phyloP scores from a whole-genome alignment of 139 green algal genomes.

The Ostreobium quekettii region DNA sequence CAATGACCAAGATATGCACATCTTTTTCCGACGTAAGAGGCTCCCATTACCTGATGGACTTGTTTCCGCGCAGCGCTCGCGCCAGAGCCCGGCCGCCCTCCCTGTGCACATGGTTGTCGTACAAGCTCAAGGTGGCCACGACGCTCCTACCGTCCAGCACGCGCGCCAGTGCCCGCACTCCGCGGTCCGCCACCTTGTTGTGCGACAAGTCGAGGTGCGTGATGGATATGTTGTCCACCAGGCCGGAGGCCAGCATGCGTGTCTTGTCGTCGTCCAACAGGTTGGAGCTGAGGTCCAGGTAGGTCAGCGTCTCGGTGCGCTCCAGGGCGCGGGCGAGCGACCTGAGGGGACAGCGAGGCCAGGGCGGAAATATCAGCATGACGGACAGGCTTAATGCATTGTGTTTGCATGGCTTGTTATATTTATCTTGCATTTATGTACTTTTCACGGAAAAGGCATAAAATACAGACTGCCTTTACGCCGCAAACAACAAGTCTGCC shows the following conservation, averaged over 20 bases:
- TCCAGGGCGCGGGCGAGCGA: conserved; percentile 23
- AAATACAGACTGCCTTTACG: no score
- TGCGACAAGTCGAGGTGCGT: conserved; percentile 72
- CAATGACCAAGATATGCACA: conserved; percentile 8
- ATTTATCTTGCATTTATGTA: no score
- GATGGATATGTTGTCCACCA: conserved; percentile 72
- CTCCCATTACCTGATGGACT: conserved; percentile 20
- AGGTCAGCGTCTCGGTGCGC: conserved; percentile 39
- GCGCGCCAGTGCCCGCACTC: conserved; percentile 63
- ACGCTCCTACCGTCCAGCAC: conserved; percentile 51
- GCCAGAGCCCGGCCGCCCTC: conserved; percentile 63
- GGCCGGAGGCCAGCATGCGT: conserved; percentile 58
- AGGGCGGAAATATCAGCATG: no score
- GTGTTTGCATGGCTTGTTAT: no score
- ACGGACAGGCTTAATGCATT: no score
- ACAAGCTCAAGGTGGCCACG: conserved; percentile 52
- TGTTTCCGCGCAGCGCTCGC: conserved; percentile 45
- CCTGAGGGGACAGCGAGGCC: no score
- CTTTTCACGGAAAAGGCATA: no score
- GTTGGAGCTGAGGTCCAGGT: conserved; percentile 58
- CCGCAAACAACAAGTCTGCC: no score
- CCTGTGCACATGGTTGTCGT: conserved; percentile 61
- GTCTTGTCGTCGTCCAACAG: conserved; percentile 68
- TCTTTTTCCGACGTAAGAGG: conserved; percentile 39
- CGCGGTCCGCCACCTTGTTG: conserved; percentile 68